A percentile compares a stretch with the other conserved stretches of the same genome.
Evolutionary conservation across 2,329 filamentous ascomycete genomes (phyloP).

Genomic region (Fusarium coffeatum): DNA sequence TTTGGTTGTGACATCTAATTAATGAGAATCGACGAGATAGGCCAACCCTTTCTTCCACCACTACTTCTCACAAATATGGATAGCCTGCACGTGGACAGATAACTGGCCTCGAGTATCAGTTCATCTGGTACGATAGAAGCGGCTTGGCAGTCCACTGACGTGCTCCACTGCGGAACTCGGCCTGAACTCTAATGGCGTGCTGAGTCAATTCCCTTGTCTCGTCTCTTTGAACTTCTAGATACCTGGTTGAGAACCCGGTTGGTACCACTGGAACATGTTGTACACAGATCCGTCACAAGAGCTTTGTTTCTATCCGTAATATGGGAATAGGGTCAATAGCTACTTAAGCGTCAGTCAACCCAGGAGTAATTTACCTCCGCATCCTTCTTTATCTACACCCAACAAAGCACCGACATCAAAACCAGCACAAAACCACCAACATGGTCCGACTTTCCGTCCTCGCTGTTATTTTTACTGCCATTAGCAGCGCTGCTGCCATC

Average conservation of each 20-base stretch:
- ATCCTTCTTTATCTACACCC: not conserved
- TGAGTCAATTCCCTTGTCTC: not conserved
- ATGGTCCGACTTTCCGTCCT: not conserved
- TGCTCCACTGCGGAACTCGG: not conserved
- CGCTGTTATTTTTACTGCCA: not conserved
- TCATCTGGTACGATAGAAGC: not conserved
- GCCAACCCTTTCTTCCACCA: not conserved
- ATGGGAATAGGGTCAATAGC: not conserved
- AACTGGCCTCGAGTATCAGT: not conserved
- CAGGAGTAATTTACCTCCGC: not conserved
- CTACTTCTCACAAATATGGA: rapidly evolving
- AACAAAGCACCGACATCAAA: not conserved
- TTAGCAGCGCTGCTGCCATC: not conserved
- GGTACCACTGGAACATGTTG: not conserved
- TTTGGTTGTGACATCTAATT: too few relatives aligned
- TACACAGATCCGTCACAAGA: not conserved
- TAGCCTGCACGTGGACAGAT: not conserved
- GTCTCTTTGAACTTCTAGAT: not conserved
- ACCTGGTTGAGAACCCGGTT: not conserved
- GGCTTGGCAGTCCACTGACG: not conserved
- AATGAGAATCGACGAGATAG: not conserved
- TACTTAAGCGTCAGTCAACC: not conserved
- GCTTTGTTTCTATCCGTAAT: too few relatives aligned
- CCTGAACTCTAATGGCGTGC: not conserved
- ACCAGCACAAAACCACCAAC: not conserved